Base-by-base conservation (phyloP, 2,329 filamentous ascomycete species). In the Fonsecaea erecta region DNA sequence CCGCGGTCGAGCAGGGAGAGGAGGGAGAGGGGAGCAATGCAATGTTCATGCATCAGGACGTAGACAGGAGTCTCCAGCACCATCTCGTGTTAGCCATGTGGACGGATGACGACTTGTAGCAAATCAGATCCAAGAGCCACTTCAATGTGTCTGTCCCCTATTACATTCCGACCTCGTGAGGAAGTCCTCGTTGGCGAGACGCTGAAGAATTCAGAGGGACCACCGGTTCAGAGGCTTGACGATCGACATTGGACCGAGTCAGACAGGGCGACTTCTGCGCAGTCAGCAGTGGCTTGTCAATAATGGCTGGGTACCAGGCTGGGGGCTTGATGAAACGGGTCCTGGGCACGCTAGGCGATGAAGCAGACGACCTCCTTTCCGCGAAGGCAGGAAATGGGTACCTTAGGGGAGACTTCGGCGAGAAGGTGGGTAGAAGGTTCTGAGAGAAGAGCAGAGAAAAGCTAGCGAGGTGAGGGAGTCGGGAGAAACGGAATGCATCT, bases 371-470 rank as follows among this genome's bases (percentile, higher is more conserved):
- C 21, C 43, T 48, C 43, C 43, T 60, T 60, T 35, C 30, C n/a
- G 46, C 26, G 16, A 32, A n/a, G 40, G 43, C 12, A 28, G 30
- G 46, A 28, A 48, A 51, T 24, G 18, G 43, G 18, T 12, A 48
- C 18, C 43, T 30, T 21, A 35, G 46, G 57, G 51, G 46, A 60
- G 14, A 52, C 30, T 52, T 48, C 57, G 57, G 57, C 40, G 37
- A 51, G 55, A 58, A 58, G 37, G 43, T 43, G 40, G 55, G 55
- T 58, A 40, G 55, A 58, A 58, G 55, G n/a, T 48, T 48, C 55
- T 58, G 28, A 5, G 43, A 2, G 43, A 48, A 48, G 43, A 24
- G 21, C 24, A 48, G 21, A 26, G 16, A 12, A 48, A 48, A 48
- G 4, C 8, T 48, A 48, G 43, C 43, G 43, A 48, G 43, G 18